Evolutionary conservation across 75 land plant species (phyloP).

Genomic region (Picea sitchensis): DNA sequence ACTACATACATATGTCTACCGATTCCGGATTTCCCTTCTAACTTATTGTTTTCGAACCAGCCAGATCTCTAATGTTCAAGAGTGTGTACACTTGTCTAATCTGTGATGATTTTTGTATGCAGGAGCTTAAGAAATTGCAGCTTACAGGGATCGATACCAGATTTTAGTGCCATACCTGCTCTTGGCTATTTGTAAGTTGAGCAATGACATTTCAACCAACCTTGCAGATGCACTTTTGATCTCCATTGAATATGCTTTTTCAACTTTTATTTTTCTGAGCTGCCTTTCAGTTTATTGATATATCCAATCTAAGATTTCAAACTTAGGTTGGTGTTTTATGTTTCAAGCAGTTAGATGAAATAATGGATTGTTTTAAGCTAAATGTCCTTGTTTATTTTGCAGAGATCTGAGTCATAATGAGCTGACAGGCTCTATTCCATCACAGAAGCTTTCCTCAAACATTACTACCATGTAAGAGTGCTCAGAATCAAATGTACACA

Average conservation of each 20-base stretch:
- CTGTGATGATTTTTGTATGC: constrained; percentile 10
- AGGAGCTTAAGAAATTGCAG: constrained; percentile 88
- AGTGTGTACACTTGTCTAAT: background rate
- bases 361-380: background rate
- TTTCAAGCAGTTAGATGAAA: background rate
- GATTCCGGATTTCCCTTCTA: background rate
- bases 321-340: background rate
- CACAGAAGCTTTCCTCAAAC: constrained; percentile 28
- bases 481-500: background rate
- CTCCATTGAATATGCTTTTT: background rate
- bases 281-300: background rate
- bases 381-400: constrained; percentile 14
- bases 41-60: background rate
- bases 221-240: background rate
- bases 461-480: constrained; percentile 58
- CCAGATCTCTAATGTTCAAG: background rate
- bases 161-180: constrained; percentile 38
- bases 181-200: constrained; percentile 56
- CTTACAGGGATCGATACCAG: constrained; percentile 60
- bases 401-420: constrained; percentile 61
- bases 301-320: background rate
- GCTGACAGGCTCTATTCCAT: constrained; percentile 57
- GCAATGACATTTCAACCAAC: background rate
- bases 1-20: background rate
- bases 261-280: background rate